Evolutionary conservation across 1,139 yeast species (phyloP), one percentile per base, ranked within the genome.

Genomic region (Diutina pseudorugosa): DNA sequence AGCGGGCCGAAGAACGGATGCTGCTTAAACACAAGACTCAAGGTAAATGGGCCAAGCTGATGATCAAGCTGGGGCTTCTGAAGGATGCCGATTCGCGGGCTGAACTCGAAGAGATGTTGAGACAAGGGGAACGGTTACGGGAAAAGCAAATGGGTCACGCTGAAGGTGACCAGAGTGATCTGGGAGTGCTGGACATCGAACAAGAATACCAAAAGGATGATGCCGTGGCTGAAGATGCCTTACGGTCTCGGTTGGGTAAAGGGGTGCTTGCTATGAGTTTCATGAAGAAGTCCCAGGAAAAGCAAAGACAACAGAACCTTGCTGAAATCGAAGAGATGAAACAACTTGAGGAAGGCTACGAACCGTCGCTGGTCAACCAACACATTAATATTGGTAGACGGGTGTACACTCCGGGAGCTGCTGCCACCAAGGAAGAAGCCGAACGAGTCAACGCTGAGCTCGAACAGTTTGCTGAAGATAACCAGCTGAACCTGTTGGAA

Each of bases 211-310:
- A 66, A 16, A 68, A 69, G 33, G 73, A 69, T 33, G 65, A 59
- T 12, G 73, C 66, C 9, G 64, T 62, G 1, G 70, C 67, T 33
- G 68, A 65, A 14, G 65, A 61, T 25, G 58, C 59, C 12, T 20
- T 40, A 9, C 70, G 74, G 50, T 67, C 71, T 51, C 70, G 71
- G 27, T 66, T 85, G 21, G 94, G 95, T 19, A 90, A 90, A 65
- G 97, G 98, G 55, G 84, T 93, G 27, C 70, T 91, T 72, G 85
- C 82, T 50, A 93, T 93, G 98, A 95, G 90, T 59, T 93, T 93
- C 65, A 90, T 91, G 96, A 83, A 78, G 59, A 85, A 84, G 57
- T 97, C 96, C 2, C 93, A 84, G 58, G 83, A 80, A 51, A 77
- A 81, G 61, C 76, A 79, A 57, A 77, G 70, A 55, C 73, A 75